These are phyloP conservation scores for Agastache rugosa DNA, from an alignment of 257 asterid species.

Conservation along the genomic window DNA sequence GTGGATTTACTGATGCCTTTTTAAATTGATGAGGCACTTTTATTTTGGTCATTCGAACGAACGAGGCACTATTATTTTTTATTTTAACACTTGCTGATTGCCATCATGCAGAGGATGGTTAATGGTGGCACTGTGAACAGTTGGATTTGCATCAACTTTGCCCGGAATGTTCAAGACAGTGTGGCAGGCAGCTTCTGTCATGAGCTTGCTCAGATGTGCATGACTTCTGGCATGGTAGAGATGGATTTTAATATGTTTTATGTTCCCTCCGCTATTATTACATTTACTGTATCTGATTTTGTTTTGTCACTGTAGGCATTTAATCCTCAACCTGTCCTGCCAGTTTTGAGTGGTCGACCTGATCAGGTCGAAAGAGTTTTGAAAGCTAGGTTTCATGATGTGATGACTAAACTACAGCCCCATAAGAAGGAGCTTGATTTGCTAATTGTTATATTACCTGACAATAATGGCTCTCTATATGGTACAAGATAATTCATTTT, in stretches of 20 bases:
- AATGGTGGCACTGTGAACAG: constrained; percentile 85
- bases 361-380: constrained; percentile 87
- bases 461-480: constrained; percentile 93
- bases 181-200: constrained; percentile 71
- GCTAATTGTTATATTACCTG: constrained; percentile 85
- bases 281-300: constrained; percentile 27
- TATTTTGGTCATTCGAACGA: not conserved
- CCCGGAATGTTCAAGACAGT: constrained; percentile 75
- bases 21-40: not conserved
- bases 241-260: not conserved
- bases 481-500: constrained; percentile 51
- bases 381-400: constrained; percentile 75
- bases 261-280: not conserved
- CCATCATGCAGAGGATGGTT: constrained; percentile 80
- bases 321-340: constrained; percentile 78
- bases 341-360: constrained; percentile 69
- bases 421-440: constrained; percentile 84
- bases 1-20: not conserved
- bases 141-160: constrained; percentile 92
- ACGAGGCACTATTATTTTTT: not conserved
- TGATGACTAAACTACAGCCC: constrained; percentile 61
- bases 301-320: constrained; percentile 53
- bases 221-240: constrained; percentile 90
- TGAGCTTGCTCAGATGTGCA: constrained; percentile 96
- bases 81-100: constrained; percentile 24